Conservation (phyloP, 192 early-diverging fungal genomes). For the Entrophospora sp. region DNA sequence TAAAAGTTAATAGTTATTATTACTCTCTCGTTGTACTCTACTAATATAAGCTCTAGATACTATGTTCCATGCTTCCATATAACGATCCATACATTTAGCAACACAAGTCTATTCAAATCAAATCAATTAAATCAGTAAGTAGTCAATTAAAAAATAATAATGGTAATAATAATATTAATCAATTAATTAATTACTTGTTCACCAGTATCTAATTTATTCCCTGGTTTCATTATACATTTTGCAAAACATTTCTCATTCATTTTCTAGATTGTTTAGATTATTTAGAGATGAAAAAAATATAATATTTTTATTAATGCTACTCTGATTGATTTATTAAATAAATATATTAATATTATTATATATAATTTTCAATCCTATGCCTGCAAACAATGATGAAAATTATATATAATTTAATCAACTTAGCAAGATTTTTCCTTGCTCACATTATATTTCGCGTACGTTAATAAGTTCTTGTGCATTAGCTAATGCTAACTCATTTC, state of each 20-base stretch:
- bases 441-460: conserved; percentile 30
- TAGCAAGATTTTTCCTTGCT: too few species aligned
- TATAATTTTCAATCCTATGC: background rate
- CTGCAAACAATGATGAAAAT: background rate
- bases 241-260: conserved; percentile 85
- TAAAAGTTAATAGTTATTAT: too few species aligned
- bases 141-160: too few species aligned
- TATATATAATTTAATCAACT: too few species aligned
- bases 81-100: conserved; percentile 77
- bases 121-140: too few species aligned
- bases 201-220: conserved; percentile 50
- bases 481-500: conserved; percentile 66
- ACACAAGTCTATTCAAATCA: conserved; percentile 50
- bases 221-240: conserved; percentile 71
- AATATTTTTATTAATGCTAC: background rate
- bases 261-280: conserved; percentile 41
- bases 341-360: too few species aligned
- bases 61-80: conserved; percentile 82
- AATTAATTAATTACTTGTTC: conserved; percentile 49
- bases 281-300: background rate
- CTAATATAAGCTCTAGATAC: conserved; percentile 67
- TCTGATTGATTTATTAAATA: too few species aligned
- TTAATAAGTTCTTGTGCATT: conserved; percentile 78
- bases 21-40: conserved; percentile 62
- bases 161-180: too few species aligned